phyloP scores from a whole-genome alignment of 2,329 filamentous ascomycete species.

The Trichoderma koningii region DNA sequence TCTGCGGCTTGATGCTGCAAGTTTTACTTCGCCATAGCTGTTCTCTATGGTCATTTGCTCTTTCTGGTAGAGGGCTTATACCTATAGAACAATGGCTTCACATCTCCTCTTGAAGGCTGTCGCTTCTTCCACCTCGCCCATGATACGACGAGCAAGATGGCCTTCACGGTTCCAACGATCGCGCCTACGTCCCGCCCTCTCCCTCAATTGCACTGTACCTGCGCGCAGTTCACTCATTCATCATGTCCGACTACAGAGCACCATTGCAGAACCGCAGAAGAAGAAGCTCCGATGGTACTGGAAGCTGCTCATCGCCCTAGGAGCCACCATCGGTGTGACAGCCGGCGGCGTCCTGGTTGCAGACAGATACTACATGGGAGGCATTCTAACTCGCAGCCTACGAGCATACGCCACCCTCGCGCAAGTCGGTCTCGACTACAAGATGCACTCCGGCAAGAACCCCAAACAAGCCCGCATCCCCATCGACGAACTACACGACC shows the following conservation, averaged over 20 bases:
- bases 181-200: neutral
- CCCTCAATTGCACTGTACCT: neutral
- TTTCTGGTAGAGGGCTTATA: neutral
- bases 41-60: neutral
- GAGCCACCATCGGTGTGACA: neutral
- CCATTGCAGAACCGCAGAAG: neutral
- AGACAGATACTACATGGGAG: slow-evolving; percentile 23
- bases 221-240: neutral
- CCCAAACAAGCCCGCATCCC: slow-evolving; percentile 9
- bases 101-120: slow-evolving; percentile 1
- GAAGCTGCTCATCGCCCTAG: slow-evolving; percentile 15
- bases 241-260: slow-evolving; percentile 8
- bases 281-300: slow-evolving; percentile 22
- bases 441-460: slow-evolving; percentile 25
- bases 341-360: neutral
- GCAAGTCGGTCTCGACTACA: slow-evolving; percentile 14
- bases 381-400: slow-evolving; percentile 16
- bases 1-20: too few species aligned
- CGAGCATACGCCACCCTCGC: slow-evolving; percentile 14
- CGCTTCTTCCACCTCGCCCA: neutral
- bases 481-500: slow-evolving; percentile 19
- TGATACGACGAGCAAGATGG: neutral
- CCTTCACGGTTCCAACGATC: neutral
- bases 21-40: neutral
- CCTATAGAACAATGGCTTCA: neutral